phyloP scores from a whole-genome alignment of 108 stramenopile genomes.

The Nitzschia palea region DNA sequence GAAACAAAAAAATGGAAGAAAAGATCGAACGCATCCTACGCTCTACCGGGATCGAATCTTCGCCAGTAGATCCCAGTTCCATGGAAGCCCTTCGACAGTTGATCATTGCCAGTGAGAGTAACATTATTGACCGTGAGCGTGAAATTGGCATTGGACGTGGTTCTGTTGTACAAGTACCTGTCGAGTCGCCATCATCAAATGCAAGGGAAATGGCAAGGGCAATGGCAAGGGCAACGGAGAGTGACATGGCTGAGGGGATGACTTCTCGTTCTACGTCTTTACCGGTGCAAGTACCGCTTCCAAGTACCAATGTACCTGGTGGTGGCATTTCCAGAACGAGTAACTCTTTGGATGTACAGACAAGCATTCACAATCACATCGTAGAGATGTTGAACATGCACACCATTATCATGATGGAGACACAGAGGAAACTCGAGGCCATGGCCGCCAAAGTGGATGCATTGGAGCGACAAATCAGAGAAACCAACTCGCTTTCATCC shows the following conservation, averaged over 20 bases:
- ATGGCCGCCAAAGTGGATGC: conserved; percentile 20
- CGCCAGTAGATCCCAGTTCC: conserved; percentile 33
- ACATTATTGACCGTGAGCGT: background rate
- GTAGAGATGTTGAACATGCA: conserved; percentile 25
- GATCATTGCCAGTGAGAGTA: background rate
- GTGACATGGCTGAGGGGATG: too few species aligned
- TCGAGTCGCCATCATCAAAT: too few species aligned
- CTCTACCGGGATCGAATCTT: conserved; percentile 31
- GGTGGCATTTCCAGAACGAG: background rate
- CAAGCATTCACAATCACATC: background rate
- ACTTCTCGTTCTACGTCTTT: too few species aligned
- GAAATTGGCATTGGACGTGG: background rate
- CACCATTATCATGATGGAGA: conserved; percentile 27
- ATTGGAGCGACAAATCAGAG: background rate
- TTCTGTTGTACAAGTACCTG: background rate
- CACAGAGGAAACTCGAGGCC: conserved; percentile 37
- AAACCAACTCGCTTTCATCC: too few species aligned
- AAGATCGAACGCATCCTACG: conserved; percentile 24
- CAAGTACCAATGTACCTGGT: background rate
- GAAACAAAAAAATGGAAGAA: too few species aligned
- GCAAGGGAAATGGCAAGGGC: background rate
- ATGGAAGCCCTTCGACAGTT: conserved; percentile 18
- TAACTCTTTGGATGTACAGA: background rate
- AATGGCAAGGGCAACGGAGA: background rate
- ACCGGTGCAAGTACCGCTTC: background rate